phyloP scores from a whole-genome alignment of 306 rosid genomes.

The Pyrus betulifolia region DNA sequence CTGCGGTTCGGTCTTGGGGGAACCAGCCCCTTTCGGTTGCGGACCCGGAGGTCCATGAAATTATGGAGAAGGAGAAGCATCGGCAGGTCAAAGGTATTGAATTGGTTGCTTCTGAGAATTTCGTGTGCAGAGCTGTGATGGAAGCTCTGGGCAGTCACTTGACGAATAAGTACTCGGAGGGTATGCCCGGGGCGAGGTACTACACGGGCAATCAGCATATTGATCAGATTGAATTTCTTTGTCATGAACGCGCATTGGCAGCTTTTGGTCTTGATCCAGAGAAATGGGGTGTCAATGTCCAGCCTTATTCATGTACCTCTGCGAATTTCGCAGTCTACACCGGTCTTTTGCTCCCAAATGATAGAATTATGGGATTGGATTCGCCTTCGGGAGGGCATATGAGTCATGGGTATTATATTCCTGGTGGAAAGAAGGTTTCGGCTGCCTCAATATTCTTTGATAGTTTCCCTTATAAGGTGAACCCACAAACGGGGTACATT shows the following conservation, averaged over 20 bases:
- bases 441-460: slow-evolving; percentile 71
- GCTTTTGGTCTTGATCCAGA: slow-evolving; percentile 61
- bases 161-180: slow-evolving; percentile 81
- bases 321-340: slow-evolving; percentile 79
- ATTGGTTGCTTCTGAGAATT: slow-evolving; percentile 78
- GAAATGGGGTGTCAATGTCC: slow-evolving; percentile 90
- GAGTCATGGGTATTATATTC: slow-evolving; percentile 80
- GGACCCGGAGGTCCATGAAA: slow-evolving; percentile 58
- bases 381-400: slow-evolving; percentile 81
- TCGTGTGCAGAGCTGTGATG: slow-evolving; percentile 81
- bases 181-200: slow-evolving; percentile 72
- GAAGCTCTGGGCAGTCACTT: slow-evolving; percentile 84
- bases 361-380: slow-evolving; percentile 84
- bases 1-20: slow-evolving; percentile 50
- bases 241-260: slow-evolving; percentile 61
- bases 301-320: slow-evolving; percentile 81
- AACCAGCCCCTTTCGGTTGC: slow-evolving; percentile 52
- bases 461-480: slow-evolving; percentile 66
- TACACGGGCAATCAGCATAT: slow-evolving; percentile 65
- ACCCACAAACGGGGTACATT: slow-evolving; percentile 61
- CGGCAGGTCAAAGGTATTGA: slow-evolving; percentile 73
- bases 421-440: slow-evolving; percentile 66
- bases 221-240: slow-evolving; percentile 72
- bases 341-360: slow-evolving; percentile 64
- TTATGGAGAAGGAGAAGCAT: slow-evolving; percentile 68